Evolutionary conservation across 352 stramenopile genomes (phyloP).

Genomic region (Thraustochytrium striatum): DNA sequence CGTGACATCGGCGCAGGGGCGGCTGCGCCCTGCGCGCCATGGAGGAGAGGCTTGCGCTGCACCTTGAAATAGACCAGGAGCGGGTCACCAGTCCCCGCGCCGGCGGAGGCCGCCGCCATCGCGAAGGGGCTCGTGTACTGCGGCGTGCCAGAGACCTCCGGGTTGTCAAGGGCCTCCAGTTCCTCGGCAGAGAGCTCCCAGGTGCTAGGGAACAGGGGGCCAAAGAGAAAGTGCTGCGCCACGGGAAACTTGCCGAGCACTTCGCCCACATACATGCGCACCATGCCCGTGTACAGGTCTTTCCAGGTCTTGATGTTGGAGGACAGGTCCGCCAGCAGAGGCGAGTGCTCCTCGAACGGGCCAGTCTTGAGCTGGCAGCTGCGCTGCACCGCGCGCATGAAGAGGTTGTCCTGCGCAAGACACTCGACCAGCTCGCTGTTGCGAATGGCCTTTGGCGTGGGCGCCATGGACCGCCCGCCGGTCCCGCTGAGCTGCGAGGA

Average conservation of each 20-base stretch:
- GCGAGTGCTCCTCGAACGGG: constrained; percentile 84
- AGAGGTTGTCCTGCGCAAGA: constrained; percentile 75
- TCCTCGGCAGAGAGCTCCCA: constrained; percentile 24
- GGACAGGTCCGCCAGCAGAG: constrained; percentile 85
- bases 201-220: constrained; percentile 55
- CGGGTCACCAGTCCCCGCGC: background rate
- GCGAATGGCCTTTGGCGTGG: constrained; percentile 69
- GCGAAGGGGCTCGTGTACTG: background rate
- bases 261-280: constrained; percentile 67
- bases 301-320: constrained; percentile 77
- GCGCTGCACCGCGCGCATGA: constrained; percentile 84
- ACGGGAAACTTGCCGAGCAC: constrained; percentile 96
- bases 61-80: constrained; percentile 21
- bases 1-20: no score
- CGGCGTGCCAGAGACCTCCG: background rate
- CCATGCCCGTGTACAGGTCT: constrained; percentile 70
- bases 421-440: constrained; percentile 66
- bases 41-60: background rate
- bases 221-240: constrained; percentile 97
- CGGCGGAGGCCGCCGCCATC: background rate
- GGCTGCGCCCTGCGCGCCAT: no score
- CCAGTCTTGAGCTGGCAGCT: constrained; percentile 83
- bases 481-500: constrained; percentile 77
- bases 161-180: background rate
- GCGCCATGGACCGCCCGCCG: constrained; percentile 42